Conservation (phyloP, 805 yeast genomes). For the Ogataea kodamae region DNA sequence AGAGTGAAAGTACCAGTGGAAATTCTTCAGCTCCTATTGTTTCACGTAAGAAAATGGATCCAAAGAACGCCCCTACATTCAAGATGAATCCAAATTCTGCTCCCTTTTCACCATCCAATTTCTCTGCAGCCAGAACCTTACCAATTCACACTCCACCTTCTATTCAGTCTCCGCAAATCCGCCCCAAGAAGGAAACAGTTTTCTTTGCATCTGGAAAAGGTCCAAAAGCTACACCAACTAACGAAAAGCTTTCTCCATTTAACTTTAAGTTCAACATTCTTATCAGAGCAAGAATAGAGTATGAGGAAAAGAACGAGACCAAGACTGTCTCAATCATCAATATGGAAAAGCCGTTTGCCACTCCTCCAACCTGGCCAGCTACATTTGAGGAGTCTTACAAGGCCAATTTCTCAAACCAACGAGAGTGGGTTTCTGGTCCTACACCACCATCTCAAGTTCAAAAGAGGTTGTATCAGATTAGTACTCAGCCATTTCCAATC, state of each 20-base stretch:
- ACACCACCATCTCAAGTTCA: constrained; percentile 20
- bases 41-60: constrained; percentile 49
- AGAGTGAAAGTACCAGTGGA: no score
- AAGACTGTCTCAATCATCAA: constrained; percentile 31
- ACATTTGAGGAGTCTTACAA: constrained; percentile 50
- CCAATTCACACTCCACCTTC: constrained; percentile 13
- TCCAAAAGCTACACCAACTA: constrained; percentile 25
- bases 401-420: constrained; percentile 43
- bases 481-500: constrained; percentile 24
- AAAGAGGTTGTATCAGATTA: constrained; percentile 17
- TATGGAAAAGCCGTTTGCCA: constrained; percentile 62
- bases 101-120: constrained; percentile 51
- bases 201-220: constrained; percentile 39
- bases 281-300: constrained; percentile 40
- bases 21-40: constrained; percentile 17
- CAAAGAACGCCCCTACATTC: constrained; percentile 53
- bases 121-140: constrained; percentile 18
- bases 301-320: constrained; percentile 21
- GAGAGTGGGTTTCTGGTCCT: constrained; percentile 28
- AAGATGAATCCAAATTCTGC: constrained; percentile 70
- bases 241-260: constrained; percentile 32
- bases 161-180: constrained; percentile 14
- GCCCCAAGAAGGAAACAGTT: constrained; percentile 21
- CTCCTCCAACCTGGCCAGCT: constrained; percentile 76
- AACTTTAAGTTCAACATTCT: constrained; percentile 50